These are phyloP conservation scores for Podila minutissima DNA, from an alignment of 192 early-diverging fungal genomes.

Conservation along the genomic window DNA sequence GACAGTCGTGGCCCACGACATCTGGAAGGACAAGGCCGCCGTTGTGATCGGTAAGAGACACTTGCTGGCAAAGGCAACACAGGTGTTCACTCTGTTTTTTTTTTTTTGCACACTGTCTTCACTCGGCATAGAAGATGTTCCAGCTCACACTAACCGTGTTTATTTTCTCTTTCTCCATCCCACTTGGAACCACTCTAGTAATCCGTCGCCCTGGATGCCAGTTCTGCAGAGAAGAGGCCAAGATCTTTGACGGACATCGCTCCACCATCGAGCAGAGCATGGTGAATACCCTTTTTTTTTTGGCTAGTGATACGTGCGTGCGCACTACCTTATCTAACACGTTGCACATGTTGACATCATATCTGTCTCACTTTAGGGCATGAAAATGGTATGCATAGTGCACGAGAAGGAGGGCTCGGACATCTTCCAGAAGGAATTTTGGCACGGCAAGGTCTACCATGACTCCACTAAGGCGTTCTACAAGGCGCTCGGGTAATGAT, in stretches of 20 bases:
- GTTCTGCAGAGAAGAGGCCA: constrained; percentile 59
- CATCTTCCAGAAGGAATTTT: constrained; percentile 54
- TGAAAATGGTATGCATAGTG: constrained; percentile 59
- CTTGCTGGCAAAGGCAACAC: background rate
- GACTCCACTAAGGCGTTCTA: constrained; percentile 55
- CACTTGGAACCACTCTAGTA: constrained; percentile 6
- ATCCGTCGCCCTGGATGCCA: constrained; percentile 62
- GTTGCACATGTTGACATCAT: background rate
- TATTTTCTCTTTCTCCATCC: background rate
- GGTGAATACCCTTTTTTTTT: constrained; percentile 1
- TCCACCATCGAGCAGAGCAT: constrained; percentile 40
- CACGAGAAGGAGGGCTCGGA: constrained; percentile 55
- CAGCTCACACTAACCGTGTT: background rate
- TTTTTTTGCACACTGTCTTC: background rate
- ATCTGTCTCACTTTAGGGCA: constrained; percentile 17
- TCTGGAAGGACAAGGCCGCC: constrained; percentile 39
- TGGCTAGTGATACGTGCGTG: too few species aligned
- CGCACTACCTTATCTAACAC: too few species aligned
- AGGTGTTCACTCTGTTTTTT: too few species aligned
- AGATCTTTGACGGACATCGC: constrained; percentile 33
- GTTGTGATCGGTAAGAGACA: constrained; percentile 30
- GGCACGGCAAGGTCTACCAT: constrained; percentile 54
- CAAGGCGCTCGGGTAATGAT: constrained; percentile 51
- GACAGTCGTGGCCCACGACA: constrained; percentile 10
- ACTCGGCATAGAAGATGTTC: background rate